A percentile compares a stretch with the other conserved stretches of the same genome.
These are phyloP conservation scores for Auricularia sp. DNA, from an alignment of 768 basidiomycete species.

Conservation along the genomic window DNA sequence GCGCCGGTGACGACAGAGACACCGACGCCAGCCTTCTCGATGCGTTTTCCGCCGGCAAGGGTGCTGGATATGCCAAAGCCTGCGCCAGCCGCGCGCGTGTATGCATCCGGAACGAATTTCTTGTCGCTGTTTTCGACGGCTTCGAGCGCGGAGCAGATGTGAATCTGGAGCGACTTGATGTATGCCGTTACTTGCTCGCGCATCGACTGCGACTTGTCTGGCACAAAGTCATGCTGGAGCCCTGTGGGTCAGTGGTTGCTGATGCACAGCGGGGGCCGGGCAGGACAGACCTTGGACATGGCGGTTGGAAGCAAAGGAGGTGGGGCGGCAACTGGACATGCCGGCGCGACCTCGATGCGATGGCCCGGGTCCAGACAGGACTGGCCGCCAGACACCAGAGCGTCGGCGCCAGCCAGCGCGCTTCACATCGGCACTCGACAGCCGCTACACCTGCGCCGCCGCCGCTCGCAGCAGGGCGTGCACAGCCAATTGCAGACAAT, in stretches of 20 bases:
- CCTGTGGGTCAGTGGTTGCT: background rate
- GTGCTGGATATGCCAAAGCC: conserved; percentile 19
- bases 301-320: background rate
- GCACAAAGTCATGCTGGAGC: background rate
- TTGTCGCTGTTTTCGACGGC: conserved; percentile 48
- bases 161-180: conserved; percentile 64
- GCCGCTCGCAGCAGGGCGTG: too few species aligned
- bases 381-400: too few species aligned
- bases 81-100: conserved; percentile 35
- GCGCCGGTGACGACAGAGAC: conserved; percentile 83
- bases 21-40: conserved; percentile 96
- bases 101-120: conserved; percentile 35
- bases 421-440: too few species aligned
- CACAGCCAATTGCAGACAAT: too few species aligned
- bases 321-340: background rate
- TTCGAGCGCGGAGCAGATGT: conserved; percentile 72
- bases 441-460: too few species aligned
- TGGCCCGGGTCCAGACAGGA: background rate
- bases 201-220: conserved; percentile 34
- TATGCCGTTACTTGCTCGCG: conserved; percentile 69
- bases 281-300: background rate
- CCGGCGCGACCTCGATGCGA: background rate
- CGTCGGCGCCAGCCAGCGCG: too few species aligned
- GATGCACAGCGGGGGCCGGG: background rate
- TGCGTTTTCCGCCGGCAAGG: conserved; percentile 25